These are phyloP conservation scores for Neurospora tetraspora DNA, from an alignment of 495 filamentous ascomycete genomes.

Conservation along the genomic window DNA sequence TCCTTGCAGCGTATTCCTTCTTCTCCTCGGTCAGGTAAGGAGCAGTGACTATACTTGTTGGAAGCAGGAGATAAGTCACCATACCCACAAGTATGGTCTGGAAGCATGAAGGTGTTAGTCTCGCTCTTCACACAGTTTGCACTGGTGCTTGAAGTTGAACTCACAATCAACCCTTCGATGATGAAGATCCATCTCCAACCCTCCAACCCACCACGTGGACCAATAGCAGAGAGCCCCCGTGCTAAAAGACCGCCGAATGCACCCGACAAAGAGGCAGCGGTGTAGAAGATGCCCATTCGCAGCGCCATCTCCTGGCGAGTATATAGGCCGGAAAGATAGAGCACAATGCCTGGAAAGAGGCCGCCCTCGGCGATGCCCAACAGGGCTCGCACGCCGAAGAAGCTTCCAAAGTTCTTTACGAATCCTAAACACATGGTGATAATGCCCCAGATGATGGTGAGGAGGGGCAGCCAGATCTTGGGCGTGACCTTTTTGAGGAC, in stretches of 20 bases:
- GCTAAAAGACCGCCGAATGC: slow-evolving; percentile 45
- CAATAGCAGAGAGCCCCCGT: slow-evolving; percentile 31
- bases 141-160: slow-evolving; percentile 1
- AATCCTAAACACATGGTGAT: slow-evolving; percentile 62
- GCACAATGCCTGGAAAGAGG: slow-evolving; percentile 39
- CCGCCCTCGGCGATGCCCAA: slow-evolving; percentile 53
- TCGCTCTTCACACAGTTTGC: not conserved
- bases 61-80: slow-evolving; percentile 44
- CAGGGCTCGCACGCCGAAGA: slow-evolving; percentile 68
- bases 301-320: slow-evolving; percentile 40
- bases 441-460: slow-evolving; percentile 47
- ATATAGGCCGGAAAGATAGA: slow-evolving; percentile 40
- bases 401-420: slow-evolving; percentile 59
- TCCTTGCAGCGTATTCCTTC: slow-evolving; percentile 25
- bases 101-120: slow-evolving; percentile 14
- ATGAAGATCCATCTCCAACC: slow-evolving; percentile 46
- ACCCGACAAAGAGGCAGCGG: slow-evolving; percentile 44
- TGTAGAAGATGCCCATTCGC: slow-evolving; percentile 46
- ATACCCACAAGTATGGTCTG: slow-evolving; percentile 45
- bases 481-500: slow-evolving; percentile 67
- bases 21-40: slow-evolving; percentile 41
- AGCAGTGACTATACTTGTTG: slow-evolving; percentile 47
- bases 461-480: slow-evolving; percentile 46
- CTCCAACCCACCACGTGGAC: slow-evolving; percentile 28
- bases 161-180: slow-evolving; percentile 38